Conservation (phyloP, 345 rosid genomes). For the Psidium friedrichsthalianum region DNA sequence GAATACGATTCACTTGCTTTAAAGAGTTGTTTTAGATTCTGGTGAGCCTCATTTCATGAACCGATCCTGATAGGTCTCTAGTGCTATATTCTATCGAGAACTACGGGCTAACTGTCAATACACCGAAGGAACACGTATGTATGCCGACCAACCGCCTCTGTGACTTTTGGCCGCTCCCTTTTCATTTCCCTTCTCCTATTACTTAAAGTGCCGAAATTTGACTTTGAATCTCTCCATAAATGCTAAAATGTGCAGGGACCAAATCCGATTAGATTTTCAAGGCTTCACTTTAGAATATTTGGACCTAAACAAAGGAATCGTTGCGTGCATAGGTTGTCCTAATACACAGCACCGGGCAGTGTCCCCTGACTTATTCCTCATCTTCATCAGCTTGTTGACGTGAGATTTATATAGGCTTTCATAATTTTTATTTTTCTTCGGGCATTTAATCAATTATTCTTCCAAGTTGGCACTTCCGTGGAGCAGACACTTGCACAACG, state of each 20-base stretch:
- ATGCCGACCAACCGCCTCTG: background rate
- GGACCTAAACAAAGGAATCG: background rate
- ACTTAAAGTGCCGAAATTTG: background rate
- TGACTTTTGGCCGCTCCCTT: background rate
- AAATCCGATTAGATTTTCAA: background rate
- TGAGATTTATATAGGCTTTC: background rate
- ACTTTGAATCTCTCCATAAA: background rate
- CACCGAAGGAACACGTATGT: background rate
- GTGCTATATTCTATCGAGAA: background rate
- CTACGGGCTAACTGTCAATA: background rate
- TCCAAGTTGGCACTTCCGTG: background rate
- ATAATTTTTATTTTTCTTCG: background rate
- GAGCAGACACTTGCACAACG: background rate
- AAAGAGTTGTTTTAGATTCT: rapidly evolving
- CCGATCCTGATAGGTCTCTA: background rate
- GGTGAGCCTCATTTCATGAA: background rate
- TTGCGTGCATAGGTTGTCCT: background rate
- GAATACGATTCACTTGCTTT: background rate
- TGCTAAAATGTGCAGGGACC: background rate
- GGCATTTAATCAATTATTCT: background rate
- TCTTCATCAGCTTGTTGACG: background rate
- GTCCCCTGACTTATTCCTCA: too few species aligned
- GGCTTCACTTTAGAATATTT: background rate
- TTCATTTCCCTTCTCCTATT: background rate
- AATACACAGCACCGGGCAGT: background rate